Conservation (phyloP, 2,329 filamentous ascomycete species). For the Fusarium sp. region DNA sequence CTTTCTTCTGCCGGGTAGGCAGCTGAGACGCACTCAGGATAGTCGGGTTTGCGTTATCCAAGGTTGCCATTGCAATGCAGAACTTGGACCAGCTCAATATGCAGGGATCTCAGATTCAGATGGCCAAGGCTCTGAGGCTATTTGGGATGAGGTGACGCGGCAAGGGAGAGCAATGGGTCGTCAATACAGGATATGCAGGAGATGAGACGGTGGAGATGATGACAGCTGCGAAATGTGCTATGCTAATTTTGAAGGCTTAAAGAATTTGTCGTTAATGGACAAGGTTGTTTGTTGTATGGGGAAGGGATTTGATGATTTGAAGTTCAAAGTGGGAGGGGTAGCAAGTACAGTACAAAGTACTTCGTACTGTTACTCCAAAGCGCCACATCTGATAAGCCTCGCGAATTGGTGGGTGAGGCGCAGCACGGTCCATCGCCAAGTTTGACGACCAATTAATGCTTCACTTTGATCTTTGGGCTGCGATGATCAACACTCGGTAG, state of each 20-base stretch:
- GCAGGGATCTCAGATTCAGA: conserved; percentile 19
- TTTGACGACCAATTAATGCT: neutral
- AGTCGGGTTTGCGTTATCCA: conserved; percentile 89
- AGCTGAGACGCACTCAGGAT: conserved; percentile 90
- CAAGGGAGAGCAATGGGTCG: conserved; percentile 3
- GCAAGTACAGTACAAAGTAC: conserved; percentile 3
- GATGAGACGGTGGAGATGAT: conserved; percentile 34
- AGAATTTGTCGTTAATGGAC: conserved; percentile 23
- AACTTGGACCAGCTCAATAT: conserved; percentile 4
- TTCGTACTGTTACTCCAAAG: neutral
- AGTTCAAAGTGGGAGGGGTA: conserved; percentile 29
- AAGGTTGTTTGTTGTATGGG: conserved; percentile 27
- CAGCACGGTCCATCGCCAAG: conserved; percentile 19
- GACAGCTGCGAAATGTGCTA: conserved; percentile 18
- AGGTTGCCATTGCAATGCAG: conserved; percentile 40
- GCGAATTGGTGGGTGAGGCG: conserved; percentile 31
- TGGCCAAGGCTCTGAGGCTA: conserved; percentile 20
- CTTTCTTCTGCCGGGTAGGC: conserved; percentile 74
- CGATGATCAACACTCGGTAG: conserved; percentile 2
- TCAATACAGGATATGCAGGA: conserved; percentile 6
- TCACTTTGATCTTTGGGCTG: neutral
- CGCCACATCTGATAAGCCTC: conserved; percentile 40
- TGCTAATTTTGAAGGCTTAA: conserved; percentile 24
- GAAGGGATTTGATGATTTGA: conserved; percentile 17
- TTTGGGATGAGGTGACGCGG: conserved; percentile 10